Evolutionary conservation across 805 yeast species (phyloP).

Genomic region (Metschnikowia picachoensis): DNA sequence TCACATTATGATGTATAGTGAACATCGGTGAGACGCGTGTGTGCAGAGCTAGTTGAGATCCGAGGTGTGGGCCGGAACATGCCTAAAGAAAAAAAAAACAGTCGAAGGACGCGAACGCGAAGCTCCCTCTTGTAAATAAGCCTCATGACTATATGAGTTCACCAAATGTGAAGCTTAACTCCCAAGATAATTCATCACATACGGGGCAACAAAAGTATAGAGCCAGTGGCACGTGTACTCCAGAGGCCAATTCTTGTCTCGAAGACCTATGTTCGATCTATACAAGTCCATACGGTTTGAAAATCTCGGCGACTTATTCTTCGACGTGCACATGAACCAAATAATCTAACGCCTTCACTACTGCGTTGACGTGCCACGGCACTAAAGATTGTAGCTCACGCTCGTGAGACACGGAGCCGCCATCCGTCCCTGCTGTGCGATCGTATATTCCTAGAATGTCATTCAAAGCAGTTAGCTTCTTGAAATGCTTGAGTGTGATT

Average conservation of each 20-base stretch:
- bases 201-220: too few species aligned
- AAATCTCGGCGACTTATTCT: conserved; percentile 18
- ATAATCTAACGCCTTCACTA: conserved; percentile 54
- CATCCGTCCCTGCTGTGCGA: conserved; percentile 1
- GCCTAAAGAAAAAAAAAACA: too few species aligned
- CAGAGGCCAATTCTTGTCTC: too few species aligned
- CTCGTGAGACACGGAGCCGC: conserved; percentile 4
- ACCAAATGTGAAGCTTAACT: too few species aligned
- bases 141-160: too few species aligned
- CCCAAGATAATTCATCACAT: too few species aligned
- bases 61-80: conserved; percentile 70
- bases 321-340: conserved; percentile 55
- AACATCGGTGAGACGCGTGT: conserved; percentile 29
- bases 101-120: too few species aligned
- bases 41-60: conserved; percentile 56
- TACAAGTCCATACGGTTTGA: too few species aligned
- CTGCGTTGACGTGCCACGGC: conserved; percentile 76
- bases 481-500: conserved; percentile 55
- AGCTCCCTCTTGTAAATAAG: too few species aligned
- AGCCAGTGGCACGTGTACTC: too few species aligned
- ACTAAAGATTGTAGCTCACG: conserved; percentile 31
- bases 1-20: too few species aligned
- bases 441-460: conserved; percentile 33
- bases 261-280: too few species aligned
- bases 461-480: conserved; percentile 47